These are phyloP conservation scores for Fraxinus anomala DNA, from an alignment of 257 asterid species.

Conservation along the genomic window DNA sequence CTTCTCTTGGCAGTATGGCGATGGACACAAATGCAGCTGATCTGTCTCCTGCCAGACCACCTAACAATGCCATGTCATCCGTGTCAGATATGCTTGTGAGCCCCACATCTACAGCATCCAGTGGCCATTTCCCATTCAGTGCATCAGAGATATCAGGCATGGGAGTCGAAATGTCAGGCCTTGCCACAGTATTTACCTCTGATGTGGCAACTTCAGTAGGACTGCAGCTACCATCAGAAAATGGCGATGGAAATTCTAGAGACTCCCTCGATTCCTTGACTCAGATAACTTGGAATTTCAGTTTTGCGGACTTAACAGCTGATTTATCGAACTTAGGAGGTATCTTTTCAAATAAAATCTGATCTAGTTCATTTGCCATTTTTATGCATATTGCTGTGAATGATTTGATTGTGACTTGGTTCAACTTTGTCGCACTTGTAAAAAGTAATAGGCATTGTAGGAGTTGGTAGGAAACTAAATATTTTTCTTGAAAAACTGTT, in stretches of 20 bases:
- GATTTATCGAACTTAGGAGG: constrained; percentile 77
- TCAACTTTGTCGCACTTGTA: neutral
- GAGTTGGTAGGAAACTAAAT: neutral
- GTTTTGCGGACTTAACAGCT: constrained; percentile 85
- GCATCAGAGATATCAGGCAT: constrained; percentile 84
- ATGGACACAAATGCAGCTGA: constrained; percentile 58
- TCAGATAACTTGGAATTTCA: constrained; percentile 91
- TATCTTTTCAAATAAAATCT: constrained; percentile 3
- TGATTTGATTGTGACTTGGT: neutral
- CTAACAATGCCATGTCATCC: constrained; percentile 65
- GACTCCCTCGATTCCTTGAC: constrained; percentile 76
- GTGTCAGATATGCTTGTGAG: constrained; percentile 84
- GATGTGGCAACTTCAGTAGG: constrained; percentile 82
- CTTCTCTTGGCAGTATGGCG: constrained; percentile 56
- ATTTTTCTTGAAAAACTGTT: neutral
- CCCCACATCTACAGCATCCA: constrained; percentile 88
- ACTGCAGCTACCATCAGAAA: constrained; percentile 78
- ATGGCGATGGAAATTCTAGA: constrained; percentile 76
- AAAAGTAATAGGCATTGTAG: neutral
- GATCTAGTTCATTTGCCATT: neutral
- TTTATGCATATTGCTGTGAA: neutral
- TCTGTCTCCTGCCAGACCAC: constrained; percentile 59
- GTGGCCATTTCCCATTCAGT: constrained; percentile 88
- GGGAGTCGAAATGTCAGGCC: constrained; percentile 79
- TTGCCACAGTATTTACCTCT: constrained; percentile 76